Evolutionary conservation across 106 monocot genomes (phyloP).

Genomic region (Hemerocallis citrina): DNA sequence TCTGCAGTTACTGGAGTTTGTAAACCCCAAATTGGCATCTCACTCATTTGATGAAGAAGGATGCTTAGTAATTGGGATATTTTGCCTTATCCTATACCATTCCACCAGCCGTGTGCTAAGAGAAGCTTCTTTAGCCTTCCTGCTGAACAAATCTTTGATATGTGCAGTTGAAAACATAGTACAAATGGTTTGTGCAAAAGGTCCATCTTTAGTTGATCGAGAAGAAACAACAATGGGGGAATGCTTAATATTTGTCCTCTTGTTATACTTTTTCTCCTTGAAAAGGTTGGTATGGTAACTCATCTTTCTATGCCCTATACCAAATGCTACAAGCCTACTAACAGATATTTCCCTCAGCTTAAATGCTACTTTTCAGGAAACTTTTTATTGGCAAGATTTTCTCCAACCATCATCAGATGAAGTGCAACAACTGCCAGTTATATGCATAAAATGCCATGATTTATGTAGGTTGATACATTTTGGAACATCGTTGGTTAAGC

Average conservation of each 20-base stretch:
- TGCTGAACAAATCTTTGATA: conserved; percentile 45
- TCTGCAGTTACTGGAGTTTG: conserved; percentile 56
- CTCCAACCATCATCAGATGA: conserved; percentile 31
- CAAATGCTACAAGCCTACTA: conserved; percentile 3
- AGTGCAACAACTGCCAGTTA: conserved; percentile 13
- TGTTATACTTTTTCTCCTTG: conserved; percentile 64
- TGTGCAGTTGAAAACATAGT: conserved; percentile 39
- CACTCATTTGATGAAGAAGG: conserved; percentile 30
- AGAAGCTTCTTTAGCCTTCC: conserved; percentile 72
- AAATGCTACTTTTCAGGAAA: conserved; percentile 28
- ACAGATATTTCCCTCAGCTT: conserved; percentile 36
- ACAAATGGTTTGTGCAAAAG: conserved; percentile 49
- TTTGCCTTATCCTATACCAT: conserved; percentile 65
- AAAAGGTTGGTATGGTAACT: conserved; percentile 62
- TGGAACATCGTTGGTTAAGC: conserved; percentile 58
- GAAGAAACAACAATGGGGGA: conserved; percentile 47
- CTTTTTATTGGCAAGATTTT: conserved; percentile 65
- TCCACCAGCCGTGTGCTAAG: conserved; percentile 41
- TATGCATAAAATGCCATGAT: conserved; percentile 63
- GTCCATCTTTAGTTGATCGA: conserved; percentile 56
- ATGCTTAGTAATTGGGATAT: conserved; percentile 41
- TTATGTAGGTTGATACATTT: conserved; percentile 74
- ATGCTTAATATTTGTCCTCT: conserved; percentile 47
- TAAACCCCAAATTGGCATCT: conserved; percentile 32
- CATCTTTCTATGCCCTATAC: background rate